Percentiles rank a stretch among this genome's conserved stretches.
These are phyloP conservation scores for Bauhinia variegata DNA, from an alignment of 306 rosid species.

Conservation along the genomic window DNA sequence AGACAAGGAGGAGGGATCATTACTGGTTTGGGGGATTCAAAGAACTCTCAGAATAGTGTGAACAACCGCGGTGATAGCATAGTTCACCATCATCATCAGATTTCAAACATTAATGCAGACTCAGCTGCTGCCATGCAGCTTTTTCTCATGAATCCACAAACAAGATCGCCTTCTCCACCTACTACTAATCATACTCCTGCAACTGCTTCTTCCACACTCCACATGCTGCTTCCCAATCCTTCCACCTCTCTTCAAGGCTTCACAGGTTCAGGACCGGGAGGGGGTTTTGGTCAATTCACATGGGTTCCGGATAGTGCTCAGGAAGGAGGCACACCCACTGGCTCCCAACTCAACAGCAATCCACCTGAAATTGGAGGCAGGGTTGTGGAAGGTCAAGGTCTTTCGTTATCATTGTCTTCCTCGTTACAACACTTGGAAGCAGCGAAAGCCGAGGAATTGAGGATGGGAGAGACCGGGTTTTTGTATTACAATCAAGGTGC, in stretches of 20 bases:
- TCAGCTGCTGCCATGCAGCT: slow-evolving; percentile 99
- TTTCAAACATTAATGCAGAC: slow-evolving; percentile 71
- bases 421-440: slow-evolving; percentile 67
- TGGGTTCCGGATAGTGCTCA: slow-evolving; percentile 58
- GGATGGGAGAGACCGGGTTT: slow-evolving; percentile 55
- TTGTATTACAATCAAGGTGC: slow-evolving; percentile 51
- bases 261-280: slow-evolving; percentile 24
- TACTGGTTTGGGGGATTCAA: slow-evolving; percentile 49
- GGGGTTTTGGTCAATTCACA: slow-evolving; percentile 69
- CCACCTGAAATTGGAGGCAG: slow-evolving; percentile 46
- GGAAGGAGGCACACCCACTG: slow-evolving; percentile 33
- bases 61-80: slow-evolving; percentile 44
- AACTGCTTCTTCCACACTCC: slow-evolving; percentile 58
- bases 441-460: slow-evolving; percentile 69
- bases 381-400: slow-evolving; percentile 67
- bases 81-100: slow-evolving; percentile 52
- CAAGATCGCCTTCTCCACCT: slow-evolving; percentile 72
- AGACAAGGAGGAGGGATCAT: slow-evolving; percentile 44
- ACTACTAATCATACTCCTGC: slow-evolving; percentile 41
- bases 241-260: slow-evolving; percentile 57
- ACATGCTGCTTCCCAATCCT: slow-evolving; percentile 77
- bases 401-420: slow-evolving; percentile 69
- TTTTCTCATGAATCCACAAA: slow-evolving; percentile 82
- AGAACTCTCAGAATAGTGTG: slow-evolving; percentile 44
- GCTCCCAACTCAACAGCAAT: slow-evolving; percentile 33